These are phyloP conservation scores for Forsythia viridissima DNA, from an alignment of 257 asterid genomes.

Conservation along the genomic window DNA sequence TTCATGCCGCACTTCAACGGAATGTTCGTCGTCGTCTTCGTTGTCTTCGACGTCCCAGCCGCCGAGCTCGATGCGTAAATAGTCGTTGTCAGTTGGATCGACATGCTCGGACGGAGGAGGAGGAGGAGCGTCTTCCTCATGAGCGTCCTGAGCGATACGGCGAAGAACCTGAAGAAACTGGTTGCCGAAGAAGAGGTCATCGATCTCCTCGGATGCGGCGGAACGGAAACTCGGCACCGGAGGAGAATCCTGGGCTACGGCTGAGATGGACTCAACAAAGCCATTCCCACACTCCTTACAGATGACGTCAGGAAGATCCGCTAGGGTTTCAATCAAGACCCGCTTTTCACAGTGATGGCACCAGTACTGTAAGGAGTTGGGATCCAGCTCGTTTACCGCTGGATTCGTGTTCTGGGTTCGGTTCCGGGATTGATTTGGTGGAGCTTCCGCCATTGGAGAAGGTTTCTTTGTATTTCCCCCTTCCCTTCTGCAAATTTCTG, in stretches of 20 bases:
- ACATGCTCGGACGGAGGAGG: slow-evolving; percentile 42
- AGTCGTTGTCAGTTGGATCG: slow-evolving; percentile 56
- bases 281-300: slow-evolving; percentile 86
- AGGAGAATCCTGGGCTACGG: slow-evolving; percentile 23
- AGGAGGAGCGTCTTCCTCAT: slow-evolving; percentile 64
- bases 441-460: slow-evolving; percentile 61
- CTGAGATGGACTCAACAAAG: slow-evolving; percentile 67
- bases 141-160: slow-evolving; percentile 66
- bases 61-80: slow-evolving; percentile 63
- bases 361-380: slow-evolving; percentile 56
- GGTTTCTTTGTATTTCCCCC: background rate
- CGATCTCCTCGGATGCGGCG: slow-evolving; percentile 40
- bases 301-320: slow-evolving; percentile 75
- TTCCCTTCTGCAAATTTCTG: background rate
- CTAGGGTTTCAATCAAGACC: slow-evolving; percentile 67
- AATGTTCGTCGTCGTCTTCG: slow-evolving; percentile 28
- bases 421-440: slow-evolving; percentile 37
- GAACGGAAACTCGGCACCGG: background rate
- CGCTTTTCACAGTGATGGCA: slow-evolving; percentile 89
- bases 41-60: slow-evolving; percentile 58
- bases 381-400: slow-evolving; percentile 30
- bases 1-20: background rate
- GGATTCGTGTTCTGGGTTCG: slow-evolving; percentile 21
- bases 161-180: slow-evolving; percentile 77
- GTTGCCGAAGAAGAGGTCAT: slow-evolving; percentile 44